phyloP scores from a whole-genome alignment of 1,284 basidiomycete genomes.

The Exobasidium rhododendri region DNA sequence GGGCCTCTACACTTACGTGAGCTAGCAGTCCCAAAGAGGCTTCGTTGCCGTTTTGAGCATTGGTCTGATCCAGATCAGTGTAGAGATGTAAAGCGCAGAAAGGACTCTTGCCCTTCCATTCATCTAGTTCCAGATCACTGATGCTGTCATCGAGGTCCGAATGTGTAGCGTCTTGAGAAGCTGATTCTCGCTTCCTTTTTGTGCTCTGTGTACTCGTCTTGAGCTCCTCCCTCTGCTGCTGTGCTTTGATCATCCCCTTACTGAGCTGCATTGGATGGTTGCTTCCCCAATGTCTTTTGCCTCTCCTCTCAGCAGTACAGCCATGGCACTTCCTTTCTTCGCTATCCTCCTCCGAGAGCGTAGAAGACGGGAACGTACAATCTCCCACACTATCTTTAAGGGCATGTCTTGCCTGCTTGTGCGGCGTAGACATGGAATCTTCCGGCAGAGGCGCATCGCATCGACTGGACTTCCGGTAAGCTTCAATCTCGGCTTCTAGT shows the following conservation, averaged over 20 bases:
- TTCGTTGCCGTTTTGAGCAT: background rate
- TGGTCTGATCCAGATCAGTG: too few relatives aligned
- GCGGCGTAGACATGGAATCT: constrained; percentile 14
- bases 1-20: too few relatives aligned
- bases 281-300: constrained; percentile 32
- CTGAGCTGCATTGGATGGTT: constrained; percentile 16
- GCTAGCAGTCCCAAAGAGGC: too few relatives aligned
- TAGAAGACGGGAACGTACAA: background rate
- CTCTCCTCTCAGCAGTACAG: constrained; percentile 8
- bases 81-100: too few relatives aligned
- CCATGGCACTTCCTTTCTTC: background rate
- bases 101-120: background rate
- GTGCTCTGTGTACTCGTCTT: background rate
- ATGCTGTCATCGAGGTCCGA: too few relatives aligned
- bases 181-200: too few relatives aligned
- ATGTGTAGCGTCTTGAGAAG: too few relatives aligned
- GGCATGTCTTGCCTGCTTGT: too few relatives aligned
- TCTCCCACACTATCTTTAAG: constrained; percentile 13
- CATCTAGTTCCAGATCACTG: background rate
- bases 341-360: background rate
- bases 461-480: constrained; percentile 24
- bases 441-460: constrained; percentile 18
- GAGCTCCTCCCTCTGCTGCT: background rate
- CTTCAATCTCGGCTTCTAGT: constrained; percentile 27
- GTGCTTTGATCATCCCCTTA: too few relatives aligned